phyloP scores from a whole-genome alignment of 1,284 basidiomycete species.

The Sparassis latifolia region DNA sequence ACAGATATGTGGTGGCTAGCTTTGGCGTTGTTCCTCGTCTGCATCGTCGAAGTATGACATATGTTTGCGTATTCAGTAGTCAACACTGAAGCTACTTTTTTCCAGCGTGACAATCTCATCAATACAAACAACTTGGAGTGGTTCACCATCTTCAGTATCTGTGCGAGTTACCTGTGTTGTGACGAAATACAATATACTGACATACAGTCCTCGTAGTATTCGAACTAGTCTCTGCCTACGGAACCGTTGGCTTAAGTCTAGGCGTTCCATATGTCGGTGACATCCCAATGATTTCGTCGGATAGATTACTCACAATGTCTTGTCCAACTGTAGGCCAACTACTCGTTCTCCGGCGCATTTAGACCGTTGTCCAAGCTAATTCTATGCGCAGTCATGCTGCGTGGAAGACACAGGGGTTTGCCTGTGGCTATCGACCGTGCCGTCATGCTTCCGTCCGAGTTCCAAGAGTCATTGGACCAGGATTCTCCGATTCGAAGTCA shows the following conservation, averaged over 20 bases:
- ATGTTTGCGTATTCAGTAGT: neutral
- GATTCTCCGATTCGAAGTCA: neutral
- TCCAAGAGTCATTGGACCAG: conserved; percentile 11
- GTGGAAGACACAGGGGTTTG: conserved; percentile 87
- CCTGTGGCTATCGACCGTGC: conserved; percentile 89
- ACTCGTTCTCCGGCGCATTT: conserved; percentile 78
- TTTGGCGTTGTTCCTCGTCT: conserved; percentile 73
- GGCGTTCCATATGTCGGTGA: conserved; percentile 55
- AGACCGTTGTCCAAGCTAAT: conserved; percentile 83
- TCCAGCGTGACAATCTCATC: conserved; percentile 31
- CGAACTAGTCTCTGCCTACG: conserved; percentile 88
- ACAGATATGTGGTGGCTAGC: conserved; percentile 89
- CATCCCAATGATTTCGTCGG: neutral
- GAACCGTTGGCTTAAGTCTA: conserved; percentile 81
- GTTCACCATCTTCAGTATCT: conserved; percentile 77
- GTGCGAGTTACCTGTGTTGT: conserved; percentile 30
- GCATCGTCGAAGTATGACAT: conserved; percentile 70
- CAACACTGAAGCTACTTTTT: neutral
- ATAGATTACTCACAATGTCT: neutral
- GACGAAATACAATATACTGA: no score
- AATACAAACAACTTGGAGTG: conserved; percentile 46
- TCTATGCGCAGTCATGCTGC: conserved; percentile 82
- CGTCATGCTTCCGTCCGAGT: conserved; percentile 66
- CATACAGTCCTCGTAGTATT: conserved; percentile 46
- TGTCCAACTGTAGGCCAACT: conserved; percentile 48